Evolutionary conservation across 768 basidiomycete species (phyloP).

Genomic region (Phlebiopsis gigantea): DNA sequence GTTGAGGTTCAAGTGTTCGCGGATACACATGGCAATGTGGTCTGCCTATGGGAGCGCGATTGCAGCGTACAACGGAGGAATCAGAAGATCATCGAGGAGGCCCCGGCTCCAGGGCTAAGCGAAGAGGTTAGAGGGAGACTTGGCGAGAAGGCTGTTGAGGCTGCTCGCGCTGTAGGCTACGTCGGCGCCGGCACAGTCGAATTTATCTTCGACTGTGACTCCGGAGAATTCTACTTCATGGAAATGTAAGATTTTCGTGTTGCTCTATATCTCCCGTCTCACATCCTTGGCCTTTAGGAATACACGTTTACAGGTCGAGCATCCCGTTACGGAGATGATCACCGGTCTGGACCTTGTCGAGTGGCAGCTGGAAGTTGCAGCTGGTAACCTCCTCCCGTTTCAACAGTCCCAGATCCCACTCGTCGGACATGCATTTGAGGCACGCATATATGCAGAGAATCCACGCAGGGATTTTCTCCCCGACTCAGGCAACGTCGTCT

Average conservation of each 20-base stretch:
- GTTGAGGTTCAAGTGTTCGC: constrained; percentile 96
- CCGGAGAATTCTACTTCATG: constrained; percentile 87
- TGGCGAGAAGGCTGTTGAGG: constrained; percentile 83
- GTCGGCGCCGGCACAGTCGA: constrained; percentile 94
- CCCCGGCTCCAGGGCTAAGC: constrained; percentile 86
- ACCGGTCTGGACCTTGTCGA: constrained; percentile 92
- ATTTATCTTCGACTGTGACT: constrained; percentile 94
- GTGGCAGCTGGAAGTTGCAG: constrained; percentile 92
- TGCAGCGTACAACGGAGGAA: constrained; percentile 90
- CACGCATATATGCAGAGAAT: constrained; percentile 93
- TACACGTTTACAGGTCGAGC: constrained; percentile 82
- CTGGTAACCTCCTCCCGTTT: constrained; percentile 81
- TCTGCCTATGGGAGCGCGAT: constrained; percentile 96
- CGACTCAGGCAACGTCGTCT: constrained; percentile 78
- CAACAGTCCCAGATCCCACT: constrained; percentile 75
- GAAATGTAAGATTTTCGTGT: constrained; percentile 62
- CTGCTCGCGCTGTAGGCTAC: constrained; percentile 89
- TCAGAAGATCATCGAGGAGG: constrained; percentile 96
- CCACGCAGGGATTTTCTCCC: constrained; percentile 91
- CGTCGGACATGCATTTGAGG: constrained; percentile 91
- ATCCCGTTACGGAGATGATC: constrained; percentile 93
- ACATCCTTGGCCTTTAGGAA: constrained; percentile 45
- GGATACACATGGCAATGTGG: constrained; percentile 69
- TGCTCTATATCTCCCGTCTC: neutral
- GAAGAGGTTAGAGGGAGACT: constrained; percentile 75